These are phyloP conservation scores for Monosporascus sp. DNA, from an alignment of 2,329 filamentous ascomycete species.

Conservation along the genomic window DNA sequence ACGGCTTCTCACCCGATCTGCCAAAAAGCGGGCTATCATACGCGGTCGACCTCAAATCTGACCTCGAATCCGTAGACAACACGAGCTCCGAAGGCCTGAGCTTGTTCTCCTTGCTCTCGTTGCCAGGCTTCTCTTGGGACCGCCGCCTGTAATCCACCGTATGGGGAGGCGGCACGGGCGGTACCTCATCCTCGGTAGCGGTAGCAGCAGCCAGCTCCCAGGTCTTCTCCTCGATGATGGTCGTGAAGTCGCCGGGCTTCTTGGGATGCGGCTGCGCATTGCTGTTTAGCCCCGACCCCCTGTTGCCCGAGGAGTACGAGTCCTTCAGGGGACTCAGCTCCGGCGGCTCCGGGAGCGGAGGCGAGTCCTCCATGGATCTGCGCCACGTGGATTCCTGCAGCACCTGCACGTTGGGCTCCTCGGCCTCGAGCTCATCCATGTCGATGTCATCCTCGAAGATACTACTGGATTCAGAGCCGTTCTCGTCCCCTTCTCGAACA, in stretches of 20 bases:
- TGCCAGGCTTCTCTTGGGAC: slow-evolving; percentile 12
- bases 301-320: slow-evolving; percentile 47
- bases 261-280: slow-evolving; percentile 20
- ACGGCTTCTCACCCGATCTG: slow-evolving; percentile 25
- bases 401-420: slow-evolving; percentile 28
- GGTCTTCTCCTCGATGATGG: slow-evolving; percentile 44
- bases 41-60: slow-evolving; percentile 9
- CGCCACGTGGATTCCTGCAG: slow-evolving; percentile 23
- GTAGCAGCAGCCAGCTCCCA: slow-evolving; percentile 35
- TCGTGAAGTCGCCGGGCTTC: slow-evolving; percentile 38
- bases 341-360: slow-evolving; percentile 42
- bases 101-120: slow-evolving; percentile 17
- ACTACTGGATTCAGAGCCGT: slow-evolving; percentile 30
- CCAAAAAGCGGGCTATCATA: slow-evolving; percentile 30
- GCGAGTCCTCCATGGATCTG: slow-evolving; percentile 31
- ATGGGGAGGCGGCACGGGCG: slow-evolving; percentile 26
- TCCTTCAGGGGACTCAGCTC: slow-evolving; percentile 49
- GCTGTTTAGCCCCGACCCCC: slow-evolving; percentile 27
- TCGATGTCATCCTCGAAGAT: slow-evolving; percentile 43
- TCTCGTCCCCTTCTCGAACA: slow-evolving; percentile 19
- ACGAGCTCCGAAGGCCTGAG: slow-evolving; percentile 10
- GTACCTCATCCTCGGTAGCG: slow-evolving; percentile 19
- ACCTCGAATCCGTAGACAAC: slow-evolving; percentile 5
- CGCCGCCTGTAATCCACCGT: slow-evolving; percentile 18
- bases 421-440: slow-evolving; percentile 28